Conservation (phyloP, 2,329 filamentous ascomycete species). For the Tothia fuscella region DNA sequence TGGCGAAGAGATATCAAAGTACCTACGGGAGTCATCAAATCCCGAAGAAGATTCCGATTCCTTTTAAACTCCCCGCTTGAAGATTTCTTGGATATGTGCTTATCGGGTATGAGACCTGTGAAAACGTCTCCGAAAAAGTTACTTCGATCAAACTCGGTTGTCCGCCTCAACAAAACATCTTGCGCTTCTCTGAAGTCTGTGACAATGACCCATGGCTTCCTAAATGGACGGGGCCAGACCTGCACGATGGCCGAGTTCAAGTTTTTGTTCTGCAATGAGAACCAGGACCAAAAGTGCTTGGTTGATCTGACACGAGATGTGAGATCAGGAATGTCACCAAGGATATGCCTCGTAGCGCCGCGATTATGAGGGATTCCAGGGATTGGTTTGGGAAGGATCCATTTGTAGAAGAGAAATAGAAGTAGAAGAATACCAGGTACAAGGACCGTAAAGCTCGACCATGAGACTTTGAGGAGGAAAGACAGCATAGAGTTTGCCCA, state of each 20-base stretch:
- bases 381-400: neutral
- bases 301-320: too few species aligned
- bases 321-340: neutral
- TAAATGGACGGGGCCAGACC: neutral
- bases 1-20: neutral
- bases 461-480: too few species aligned
- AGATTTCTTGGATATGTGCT: neutral
- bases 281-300: neutral
- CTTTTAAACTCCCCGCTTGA: neutral
- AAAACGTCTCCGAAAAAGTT: neutral
- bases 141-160: neutral
- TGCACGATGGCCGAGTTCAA: neutral
- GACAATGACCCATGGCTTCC: neutral
- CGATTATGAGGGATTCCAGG: conserved; percentile 5
- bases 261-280: neutral
- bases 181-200: neutral
- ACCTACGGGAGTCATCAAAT: neutral
- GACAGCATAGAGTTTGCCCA: too few species aligned
- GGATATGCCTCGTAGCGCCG: neutral
- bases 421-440: neutral
- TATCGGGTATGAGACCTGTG: neutral
- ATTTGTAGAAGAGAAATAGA: neutral
- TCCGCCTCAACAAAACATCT: neutral
- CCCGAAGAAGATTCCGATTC: neutral
- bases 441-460: too few species aligned